Conservation (phyloP, 805 yeast genomes). For the Yamadazyma laniorum region DNA sequence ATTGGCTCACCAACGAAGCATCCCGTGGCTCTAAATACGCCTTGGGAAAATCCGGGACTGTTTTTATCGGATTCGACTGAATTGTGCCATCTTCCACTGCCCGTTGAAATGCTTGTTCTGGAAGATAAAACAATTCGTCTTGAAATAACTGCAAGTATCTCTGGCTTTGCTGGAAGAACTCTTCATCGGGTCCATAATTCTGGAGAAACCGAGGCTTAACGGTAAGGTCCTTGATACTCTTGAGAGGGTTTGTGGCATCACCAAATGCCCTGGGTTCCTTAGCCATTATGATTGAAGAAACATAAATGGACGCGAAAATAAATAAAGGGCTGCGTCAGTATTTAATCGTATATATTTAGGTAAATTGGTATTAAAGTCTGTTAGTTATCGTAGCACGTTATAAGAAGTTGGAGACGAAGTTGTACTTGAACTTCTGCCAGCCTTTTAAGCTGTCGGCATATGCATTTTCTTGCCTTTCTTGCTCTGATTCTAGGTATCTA, state of each 20-base stretch:
- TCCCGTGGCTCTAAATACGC: neutral
- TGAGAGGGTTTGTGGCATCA: neutral
- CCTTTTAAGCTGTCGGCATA: conserved; percentile 41
- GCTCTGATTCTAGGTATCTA: conserved; percentile 48
- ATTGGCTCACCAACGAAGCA: neutral
- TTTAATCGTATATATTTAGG: too few species aligned
- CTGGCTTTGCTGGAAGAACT: conserved; percentile 40
- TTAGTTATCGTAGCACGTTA: conserved; percentile 10
- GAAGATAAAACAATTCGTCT: conserved; percentile 42
- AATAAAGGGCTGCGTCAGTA: neutral
- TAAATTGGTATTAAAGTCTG: too few species aligned
- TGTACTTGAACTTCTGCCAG: conserved; percentile 39
- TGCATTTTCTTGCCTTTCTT: conserved; percentile 43
- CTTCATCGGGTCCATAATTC: conserved; percentile 50
- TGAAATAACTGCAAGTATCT: conserved; percentile 53
- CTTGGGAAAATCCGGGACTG: neutral
- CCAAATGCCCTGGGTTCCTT: neutral
- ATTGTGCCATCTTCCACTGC: conserved; percentile 5
- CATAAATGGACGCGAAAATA: neutral
- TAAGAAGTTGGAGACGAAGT: conserved; percentile 26
- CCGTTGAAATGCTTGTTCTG: conserved; percentile 21
- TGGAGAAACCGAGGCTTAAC: conserved; percentile 32
- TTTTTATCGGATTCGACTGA: neutral
- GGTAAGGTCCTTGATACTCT: conserved; percentile 19
- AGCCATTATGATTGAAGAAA: neutral